Conservation (phyloP, 176 grass and related monocot species). For the Sorghum bicolor region DNA sequence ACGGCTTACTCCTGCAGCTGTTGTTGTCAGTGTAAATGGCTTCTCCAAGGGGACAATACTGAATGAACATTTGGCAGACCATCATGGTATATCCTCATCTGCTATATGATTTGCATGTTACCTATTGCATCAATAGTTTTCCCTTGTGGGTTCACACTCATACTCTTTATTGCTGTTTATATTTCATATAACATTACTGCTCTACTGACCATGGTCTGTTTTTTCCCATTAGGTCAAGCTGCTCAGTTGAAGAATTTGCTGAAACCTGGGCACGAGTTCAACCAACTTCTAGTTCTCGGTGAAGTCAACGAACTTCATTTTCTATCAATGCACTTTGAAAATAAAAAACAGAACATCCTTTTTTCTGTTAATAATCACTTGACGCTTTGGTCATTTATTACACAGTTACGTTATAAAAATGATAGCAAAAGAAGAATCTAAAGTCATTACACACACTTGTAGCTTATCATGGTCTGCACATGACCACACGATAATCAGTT, state of each 20-base stretch:
- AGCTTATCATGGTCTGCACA: constrained; percentile 7
- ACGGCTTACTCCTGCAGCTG: constrained; percentile 66
- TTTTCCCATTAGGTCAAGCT: constrained; percentile 67
- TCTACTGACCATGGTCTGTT: not conserved
- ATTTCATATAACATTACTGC: not conserved
- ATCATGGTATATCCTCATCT: constrained; percentile 51
- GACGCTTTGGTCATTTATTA: not conserved
- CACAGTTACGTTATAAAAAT: not conserved
- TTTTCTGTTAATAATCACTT: not conserved
- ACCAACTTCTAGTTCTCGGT: constrained; percentile 84
- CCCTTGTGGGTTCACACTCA: too few species aligned
- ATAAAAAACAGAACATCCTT: not conserved
- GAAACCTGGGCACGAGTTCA: constrained; percentile 87
- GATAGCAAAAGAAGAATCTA: not conserved
- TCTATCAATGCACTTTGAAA: not conserved
- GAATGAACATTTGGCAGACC: constrained; percentile 79
- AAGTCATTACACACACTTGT: not conserved
- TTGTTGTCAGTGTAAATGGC: constrained; percentile 74
- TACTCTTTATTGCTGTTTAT: not conserved
- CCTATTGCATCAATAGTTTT: not conserved
- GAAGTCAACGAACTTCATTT: constrained; percentile 25
- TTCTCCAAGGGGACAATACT: constrained; percentile 71
- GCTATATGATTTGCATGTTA: not conserved
- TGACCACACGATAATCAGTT: not conserved
- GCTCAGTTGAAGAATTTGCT: constrained; percentile 69